Evolutionary conservation across 495 filamentous ascomycete species (phyloP).

Genomic region (Podospora pseudopauciseta): DNA sequence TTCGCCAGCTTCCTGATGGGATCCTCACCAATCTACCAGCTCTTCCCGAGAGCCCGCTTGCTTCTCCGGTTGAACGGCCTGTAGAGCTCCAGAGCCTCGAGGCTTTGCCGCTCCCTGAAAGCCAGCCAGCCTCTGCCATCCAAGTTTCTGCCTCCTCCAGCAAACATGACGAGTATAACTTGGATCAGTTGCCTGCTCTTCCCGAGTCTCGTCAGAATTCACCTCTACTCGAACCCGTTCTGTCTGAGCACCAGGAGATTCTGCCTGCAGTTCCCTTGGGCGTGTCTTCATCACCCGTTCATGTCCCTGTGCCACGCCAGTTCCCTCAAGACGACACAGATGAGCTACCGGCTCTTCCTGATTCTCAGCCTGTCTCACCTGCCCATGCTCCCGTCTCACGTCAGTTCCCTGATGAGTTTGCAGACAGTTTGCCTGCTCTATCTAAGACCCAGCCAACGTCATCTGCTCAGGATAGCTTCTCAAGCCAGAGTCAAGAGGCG

Average conservation of each 20-base stretch:
- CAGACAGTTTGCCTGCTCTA: background rate
- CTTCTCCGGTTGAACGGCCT: background rate
- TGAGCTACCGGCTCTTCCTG: background rate
- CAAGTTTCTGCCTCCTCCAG: background rate
- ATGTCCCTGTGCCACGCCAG: background rate
- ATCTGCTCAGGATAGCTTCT: background rate
- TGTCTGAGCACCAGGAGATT: background rate
- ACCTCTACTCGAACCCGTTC: slow-evolving; percentile 2
- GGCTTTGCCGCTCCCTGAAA: background rate
- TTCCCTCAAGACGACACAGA: background rate
- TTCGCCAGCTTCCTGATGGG: background rate
- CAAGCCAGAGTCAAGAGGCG: background rate
- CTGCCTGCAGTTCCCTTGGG: slow-evolving; percentile 17
- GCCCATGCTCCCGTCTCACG: background rate
- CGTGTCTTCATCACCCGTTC: background rate
- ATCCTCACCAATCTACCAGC: background rate
- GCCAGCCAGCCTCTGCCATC: background rate
- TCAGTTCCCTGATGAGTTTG: background rate
- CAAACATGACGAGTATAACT: background rate
- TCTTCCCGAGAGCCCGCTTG: slow-evolving; percentile 6
- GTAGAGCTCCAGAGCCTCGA: background rate
- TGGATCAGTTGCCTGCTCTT: slow-evolving; percentile 7
- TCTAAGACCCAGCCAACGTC: background rate
- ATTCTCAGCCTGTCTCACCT: background rate
- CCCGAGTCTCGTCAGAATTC: slow-evolving; percentile 19